Base-by-base conservation (phyloP, 768 basidiomycete genomes). In the Gyrodon lividus region DNA sequence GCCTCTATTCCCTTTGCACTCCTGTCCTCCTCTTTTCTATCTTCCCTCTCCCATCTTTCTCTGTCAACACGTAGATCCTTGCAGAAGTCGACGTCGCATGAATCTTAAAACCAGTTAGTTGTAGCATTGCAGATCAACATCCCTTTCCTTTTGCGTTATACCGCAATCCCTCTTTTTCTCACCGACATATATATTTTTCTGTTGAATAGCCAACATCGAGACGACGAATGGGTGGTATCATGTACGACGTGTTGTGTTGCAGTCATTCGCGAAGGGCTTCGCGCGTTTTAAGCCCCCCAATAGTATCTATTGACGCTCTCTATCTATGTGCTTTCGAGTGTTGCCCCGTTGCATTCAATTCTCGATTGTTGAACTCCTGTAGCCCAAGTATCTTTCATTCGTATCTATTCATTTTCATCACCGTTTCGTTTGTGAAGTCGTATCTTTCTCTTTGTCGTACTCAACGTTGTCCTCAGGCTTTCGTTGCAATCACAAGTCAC, bases 211-310 rank as follows among this genome's bases (percentile, higher is more conserved):
- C 48, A 46, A 51, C 17, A 35, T 30, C 33, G 17, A 19, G 17
- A 39, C 22, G 40, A 14, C 20, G 40, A 39, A 39, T 12, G 31
- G 31, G 28, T 14, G 31, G 31, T 31, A n/a, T 37, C 7, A 37
- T 37, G 35, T 37, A 37, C 35, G 35, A 37, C 35, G 35, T 12
- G 31, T 31, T 31, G 24, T 26, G 31, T 31, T n/a, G 34, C 19
- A 28, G 28, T 28, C 31, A 31, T 31, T 42, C 59, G 70, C 72
- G 71, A 73, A 73, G 72, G 72, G 71, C 70, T 71, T 72, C 72
- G 72, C 72, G 44, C 49, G n/a, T n/a, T 44, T 40, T 59, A 69
- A 69, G 70, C 63, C 70, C 70, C 71, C 53, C 46, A 68, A 66
- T 55, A 22, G 20, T 40, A 39, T 39, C 17, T 33, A 37, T 37